Conservation (phyloP, 108 stramenopile species). For the Stephanodiscus triporus region DNA sequence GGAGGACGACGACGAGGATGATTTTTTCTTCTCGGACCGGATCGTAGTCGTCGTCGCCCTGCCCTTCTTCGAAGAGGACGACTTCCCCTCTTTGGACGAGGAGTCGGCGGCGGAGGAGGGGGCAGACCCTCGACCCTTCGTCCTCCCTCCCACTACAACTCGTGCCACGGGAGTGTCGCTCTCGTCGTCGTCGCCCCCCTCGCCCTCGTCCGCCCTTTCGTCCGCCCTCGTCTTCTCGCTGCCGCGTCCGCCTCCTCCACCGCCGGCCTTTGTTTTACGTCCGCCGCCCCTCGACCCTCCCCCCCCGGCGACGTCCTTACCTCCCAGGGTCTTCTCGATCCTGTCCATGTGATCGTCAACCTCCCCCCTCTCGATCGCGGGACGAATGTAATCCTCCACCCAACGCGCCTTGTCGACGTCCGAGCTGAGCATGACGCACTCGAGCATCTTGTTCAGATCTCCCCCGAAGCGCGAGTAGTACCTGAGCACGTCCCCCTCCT, state of each 20-base stretch:
- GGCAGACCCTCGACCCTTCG: conserved; percentile 35
- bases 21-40: conserved; percentile 3
- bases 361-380: conserved; percentile 69
- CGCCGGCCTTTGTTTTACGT: conserved; percentile 5
- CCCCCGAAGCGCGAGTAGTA: conserved; percentile 73
- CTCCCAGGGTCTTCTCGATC: conserved; percentile 56
- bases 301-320: conserved; percentile 17
- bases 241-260: conserved; percentile 23
- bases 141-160: conserved; percentile 38
- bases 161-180: conserved; percentile 35
- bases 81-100: background rate
- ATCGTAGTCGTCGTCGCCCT: background rate
- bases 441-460: conserved; percentile 72
- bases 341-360: conserved; percentile 50
- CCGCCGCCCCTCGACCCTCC: conserved; percentile 31
- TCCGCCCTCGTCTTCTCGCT: conserved; percentile 23
- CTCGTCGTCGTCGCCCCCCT: conserved; percentile 20
- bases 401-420: conserved; percentile 69
- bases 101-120: background rate
- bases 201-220: conserved; percentile 15
- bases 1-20: conserved; percentile 31
- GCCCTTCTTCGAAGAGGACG: conserved; percentile 43
- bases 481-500: conserved; percentile 75
- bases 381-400: conserved; percentile 78
- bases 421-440: conserved; percentile 79